Base-by-base conservation (phyloP, 2,329 filamentous ascomycete genomes). In the Chrysoporthe puriensis region DNA sequence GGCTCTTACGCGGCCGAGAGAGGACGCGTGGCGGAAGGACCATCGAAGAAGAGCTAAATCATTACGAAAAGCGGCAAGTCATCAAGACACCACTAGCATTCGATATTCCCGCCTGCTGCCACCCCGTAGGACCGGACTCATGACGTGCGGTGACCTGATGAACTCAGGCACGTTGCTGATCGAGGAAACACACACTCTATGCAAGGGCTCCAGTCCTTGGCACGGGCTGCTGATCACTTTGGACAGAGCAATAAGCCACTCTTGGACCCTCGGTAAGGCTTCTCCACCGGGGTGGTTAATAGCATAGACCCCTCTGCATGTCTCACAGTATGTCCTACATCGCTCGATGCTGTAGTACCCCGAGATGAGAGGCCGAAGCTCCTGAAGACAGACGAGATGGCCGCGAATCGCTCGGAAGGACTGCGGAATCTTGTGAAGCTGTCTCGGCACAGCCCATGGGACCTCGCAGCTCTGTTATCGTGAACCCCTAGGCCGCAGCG, bases 401-500 rank as follows among this genome's bases (percentile, higher is more conserved):
- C 26, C 34, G 44, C 13, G 7, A 4, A 26, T n/a, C 36, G 56
- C 34, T 18, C 16, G 36, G 2, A 50, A 57, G 26, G 61, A 67
- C 60, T 67, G 61, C 64, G 57, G 56, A 61, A 69, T 69, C 64
- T 69, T 64, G 67, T 67, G 64, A 64, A 26, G 48, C 36, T 40
- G 46, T 59, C 46, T 66, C 64, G 48, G 62, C 62, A 48, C 67
- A 61, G 64, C 64, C 63, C 63, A 60, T 68, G 64, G 57, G 67
- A 64, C 62, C 62, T 58, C 67, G 64, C 64, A 64, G 65, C 62
- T 69, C 67, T 61, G 40, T 69, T 64, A 67, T 67, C 67, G 64
- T 69, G 67, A 62, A 69, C 48, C 67, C 67, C 57, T 54, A 14
- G 13, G 21, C 54, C 66, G 54, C 66, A 64, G 66, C 60, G 43